A percentile compares a stretch with the other conserved stretches of the same genome.
phyloP scores from a whole-genome alignment of 2,329 filamentous ascomycete genomes.

The Lecanicillium sp. region DNA sequence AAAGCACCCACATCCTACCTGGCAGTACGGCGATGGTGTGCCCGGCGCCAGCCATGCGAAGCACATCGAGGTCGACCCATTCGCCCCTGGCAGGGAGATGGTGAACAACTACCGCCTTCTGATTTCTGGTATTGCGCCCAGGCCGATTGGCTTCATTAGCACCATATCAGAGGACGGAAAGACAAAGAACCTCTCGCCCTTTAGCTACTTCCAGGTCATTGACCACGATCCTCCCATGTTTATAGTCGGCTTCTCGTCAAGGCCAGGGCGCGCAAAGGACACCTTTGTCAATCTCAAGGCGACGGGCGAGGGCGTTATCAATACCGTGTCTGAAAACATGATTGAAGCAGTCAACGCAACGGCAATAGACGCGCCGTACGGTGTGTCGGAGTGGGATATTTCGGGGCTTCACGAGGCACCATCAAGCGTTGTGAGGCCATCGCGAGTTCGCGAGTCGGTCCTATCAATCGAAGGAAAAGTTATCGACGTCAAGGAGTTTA shows the following conservation, averaged over 20 bases:
- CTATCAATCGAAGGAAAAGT: conserved; percentile 20
- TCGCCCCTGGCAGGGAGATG: conserved; percentile 58
- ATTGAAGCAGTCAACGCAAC: conserved; percentile 74
- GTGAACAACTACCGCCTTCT: conserved; percentile 79
- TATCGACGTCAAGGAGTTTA: conserved; percentile 20
- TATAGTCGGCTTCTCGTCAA: conserved; percentile 41
- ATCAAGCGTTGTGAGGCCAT: conserved; percentile 16
- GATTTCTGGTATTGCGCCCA: conserved; percentile 70
- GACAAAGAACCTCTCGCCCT: conserved; percentile 66
- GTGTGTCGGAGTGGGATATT: conserved; percentile 66
- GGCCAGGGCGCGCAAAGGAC: conserved; percentile 56
- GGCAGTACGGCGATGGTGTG: conserved; percentile 35
- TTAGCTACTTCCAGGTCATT: conserved; percentile 72
- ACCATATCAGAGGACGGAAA: conserved; percentile 49
- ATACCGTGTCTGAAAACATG: conserved; percentile 73
- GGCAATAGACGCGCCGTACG: conserved; percentile 66
- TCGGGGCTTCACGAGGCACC: conserved; percentile 38
- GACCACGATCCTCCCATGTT: conserved; percentile 80
- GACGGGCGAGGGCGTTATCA: conserved; percentile 67
- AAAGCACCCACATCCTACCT: conserved; percentile 32
- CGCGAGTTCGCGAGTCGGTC: conserved; percentile 18
- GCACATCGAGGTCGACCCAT: conserved; percentile 72
- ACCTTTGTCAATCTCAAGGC: conserved; percentile 64
- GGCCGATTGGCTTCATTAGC: conserved; percentile 60
- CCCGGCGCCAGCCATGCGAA: conserved; percentile 19